Evolutionary conservation across 495 filamentous ascomycete species (phyloP), one percentile per base, ranked within the genome.

Genomic region (Niebla homalea): DNA sequence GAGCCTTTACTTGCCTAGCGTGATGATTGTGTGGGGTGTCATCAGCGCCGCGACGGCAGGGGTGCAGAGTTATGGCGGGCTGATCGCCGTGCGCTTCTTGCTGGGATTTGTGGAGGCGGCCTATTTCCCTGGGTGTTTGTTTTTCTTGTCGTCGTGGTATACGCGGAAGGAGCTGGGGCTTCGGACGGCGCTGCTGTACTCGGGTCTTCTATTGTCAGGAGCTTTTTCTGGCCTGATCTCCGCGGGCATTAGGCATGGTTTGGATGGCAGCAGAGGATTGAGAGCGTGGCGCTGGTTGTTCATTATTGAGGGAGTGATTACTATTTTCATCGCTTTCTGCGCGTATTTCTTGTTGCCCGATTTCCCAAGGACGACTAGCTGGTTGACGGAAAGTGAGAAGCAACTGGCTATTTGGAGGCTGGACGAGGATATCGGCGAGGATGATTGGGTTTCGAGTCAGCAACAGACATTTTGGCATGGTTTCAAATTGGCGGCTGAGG

Each of bases 391-490:
- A 42, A 75, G 84, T 57, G 83, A 89, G 59, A 73, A 74, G 32
- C 67, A 76, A 11, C 66, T 89, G 10, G 85, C 84, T 36, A 63
- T 73, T 25, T 87, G 80, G 78, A 69, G 85, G 5, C 62, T 89
- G 8, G 75, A 83, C 52, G 82, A 87, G 56, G 87, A 94, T 62
- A 81, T 87, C 50, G 87, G 87, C 11, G 72, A 83, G 56, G 83
- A 84, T 54, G 85, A 90, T 62, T 83, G 78, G 82, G 64, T 75
- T 21, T 75, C 73, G 36, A 72, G 72, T 45, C 69, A 80, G 35
- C 60, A 84, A 20, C 82, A 80, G 55, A 76, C 78, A 3, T 77
- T 87, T 60, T 70, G 75, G 59, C 66, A 82, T 37, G 87, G 87
- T 2, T 65, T 80, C 12, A 81, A 76, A 58, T 65, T 87, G n/a